Conservation (phyloP, 2,329 filamentous ascomycete species). For the Diaporthe caulivora region DNA sequence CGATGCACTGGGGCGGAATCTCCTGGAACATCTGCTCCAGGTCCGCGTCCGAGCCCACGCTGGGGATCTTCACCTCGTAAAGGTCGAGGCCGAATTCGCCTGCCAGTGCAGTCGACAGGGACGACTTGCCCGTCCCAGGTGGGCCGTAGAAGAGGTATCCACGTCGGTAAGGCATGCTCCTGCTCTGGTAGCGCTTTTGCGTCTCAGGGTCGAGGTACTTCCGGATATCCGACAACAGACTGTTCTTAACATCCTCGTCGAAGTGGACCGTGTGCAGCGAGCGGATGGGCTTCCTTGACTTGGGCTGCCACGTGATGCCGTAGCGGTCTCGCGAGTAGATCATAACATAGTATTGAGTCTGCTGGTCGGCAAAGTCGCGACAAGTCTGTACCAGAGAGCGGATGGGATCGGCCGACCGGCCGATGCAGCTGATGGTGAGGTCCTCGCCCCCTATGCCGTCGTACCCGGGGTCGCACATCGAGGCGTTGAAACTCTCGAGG, state of each 20-base stretch:
- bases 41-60: constrained; percentile 61
- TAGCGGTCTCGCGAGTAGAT: constrained; percentile 61
- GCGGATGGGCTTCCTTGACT: constrained; percentile 61
- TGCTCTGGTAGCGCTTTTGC: constrained; percentile 71
- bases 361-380: constrained; percentile 60
- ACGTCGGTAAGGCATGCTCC: constrained; percentile 74
- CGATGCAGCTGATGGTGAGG: constrained; percentile 62
- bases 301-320: constrained; percentile 62
- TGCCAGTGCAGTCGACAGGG: constrained; percentile 64
- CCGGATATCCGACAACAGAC: constrained; percentile 62
- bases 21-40: constrained; percentile 65
- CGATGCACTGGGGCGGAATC: constrained; percentile 64
- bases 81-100: constrained; percentile 64
- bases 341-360: constrained; percentile 63
- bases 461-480: constrained; percentile 56
- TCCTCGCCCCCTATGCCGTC: constrained; percentile 61
- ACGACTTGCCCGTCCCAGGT: constrained; percentile 72
- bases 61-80: constrained; percentile 63
- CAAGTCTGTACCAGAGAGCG: constrained; percentile 59
- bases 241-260: constrained; percentile 58
- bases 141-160: constrained; percentile 76
- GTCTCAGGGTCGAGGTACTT: constrained; percentile 64
- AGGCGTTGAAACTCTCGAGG: constrained; percentile 52
- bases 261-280: constrained; percentile 65
- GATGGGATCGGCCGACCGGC: constrained; percentile 63